A percentile compares a stretch with the other conserved stretches of the same genome.
Evolutionary conservation across 139 green algal species (phyloP).

Genomic region (Picochlorum sp.): DNA sequence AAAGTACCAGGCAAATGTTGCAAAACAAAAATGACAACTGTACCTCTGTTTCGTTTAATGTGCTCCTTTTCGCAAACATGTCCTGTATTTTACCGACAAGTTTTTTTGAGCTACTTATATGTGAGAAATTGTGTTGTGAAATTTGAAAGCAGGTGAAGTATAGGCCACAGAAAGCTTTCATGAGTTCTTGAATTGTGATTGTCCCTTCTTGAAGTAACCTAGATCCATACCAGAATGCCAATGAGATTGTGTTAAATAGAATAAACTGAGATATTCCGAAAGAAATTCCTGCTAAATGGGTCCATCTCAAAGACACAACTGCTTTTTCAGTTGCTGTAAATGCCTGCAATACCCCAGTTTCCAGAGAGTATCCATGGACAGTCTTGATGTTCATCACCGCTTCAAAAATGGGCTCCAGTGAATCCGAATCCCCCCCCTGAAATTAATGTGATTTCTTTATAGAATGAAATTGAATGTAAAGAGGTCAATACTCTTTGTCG

Average conservation of each 20-base stretch:
- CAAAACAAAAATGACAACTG: too few species aligned
- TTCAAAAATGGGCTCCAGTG: not conserved
- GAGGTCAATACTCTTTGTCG: too few species aligned
- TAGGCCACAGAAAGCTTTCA: conserved; percentile 55
- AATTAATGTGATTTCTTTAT: too few species aligned
- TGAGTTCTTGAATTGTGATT: not conserved
- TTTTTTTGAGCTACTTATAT: not conserved
- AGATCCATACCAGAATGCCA: not conserved
- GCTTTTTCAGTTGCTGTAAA: too few species aligned
- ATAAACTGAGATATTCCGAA: not conserved
- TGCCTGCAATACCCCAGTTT: not conserved
- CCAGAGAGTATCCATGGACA: not conserved
- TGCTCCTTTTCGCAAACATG: too few species aligned
- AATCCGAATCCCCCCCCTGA: too few species aligned
- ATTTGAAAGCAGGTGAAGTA: conserved; percentile 48
- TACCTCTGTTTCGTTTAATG: too few species aligned
- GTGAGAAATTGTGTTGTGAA: conserved; percentile 32
- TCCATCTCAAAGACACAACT: not conserved
- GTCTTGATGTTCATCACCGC: not conserved
- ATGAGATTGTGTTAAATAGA: not conserved
- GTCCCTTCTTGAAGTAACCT: not conserved
- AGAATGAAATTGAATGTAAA: too few species aligned
- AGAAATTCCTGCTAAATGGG: not conserved
- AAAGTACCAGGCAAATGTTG: not conserved
- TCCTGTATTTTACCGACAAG: too few species aligned